These are phyloP conservation scores for Plasmodium coatneyi DNA, from an alignment of 169 alveolate genomes.

Conservation along the genomic window DNA sequence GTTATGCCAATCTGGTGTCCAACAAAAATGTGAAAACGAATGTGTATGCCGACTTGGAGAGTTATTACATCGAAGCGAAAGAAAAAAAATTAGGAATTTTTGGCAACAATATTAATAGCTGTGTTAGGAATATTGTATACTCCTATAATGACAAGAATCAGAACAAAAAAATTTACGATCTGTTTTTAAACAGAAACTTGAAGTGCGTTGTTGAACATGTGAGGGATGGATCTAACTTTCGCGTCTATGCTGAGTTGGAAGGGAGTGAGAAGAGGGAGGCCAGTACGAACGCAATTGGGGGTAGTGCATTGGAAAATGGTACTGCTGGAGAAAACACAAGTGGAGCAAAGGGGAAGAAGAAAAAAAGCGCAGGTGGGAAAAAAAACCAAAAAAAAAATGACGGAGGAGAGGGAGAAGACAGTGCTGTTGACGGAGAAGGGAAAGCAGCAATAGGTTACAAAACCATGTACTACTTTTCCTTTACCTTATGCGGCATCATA, in stretches of 20 bases:
- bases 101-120: slow-evolving; percentile 44
- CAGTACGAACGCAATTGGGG: neutral
- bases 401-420: neutral
- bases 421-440: neutral
- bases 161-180: slow-evolving; percentile 29
- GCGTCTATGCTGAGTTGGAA: slow-evolving; percentile 51
- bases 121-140: slow-evolving; percentile 49
- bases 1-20: slow-evolving; percentile 49
- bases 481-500: slow-evolving; percentile 52
- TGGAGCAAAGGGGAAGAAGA: neutral
- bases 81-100: slow-evolving; percentile 54
- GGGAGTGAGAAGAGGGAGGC: neutral
- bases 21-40: slow-evolving; percentile 61
- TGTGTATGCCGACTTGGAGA: slow-evolving; percentile 52
- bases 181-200: slow-evolving; percentile 19
- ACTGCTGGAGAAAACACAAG: neutral
- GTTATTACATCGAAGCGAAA: slow-evolving; percentile 38
- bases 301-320: neutral
- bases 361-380: neutral
- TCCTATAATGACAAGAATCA: slow-evolving; percentile 61
- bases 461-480: slow-evolving; percentile 71
- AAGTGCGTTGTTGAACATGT: slow-evolving; percentile 62
- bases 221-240: slow-evolving; percentile 64
- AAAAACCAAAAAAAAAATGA: neutral
- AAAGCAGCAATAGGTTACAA: slow-evolving; percentile 6